These are phyloP conservation scores for Phaseolus lunatus DNA, from an alignment of 306 rosid genomes.

Conservation along the genomic window DNA sequence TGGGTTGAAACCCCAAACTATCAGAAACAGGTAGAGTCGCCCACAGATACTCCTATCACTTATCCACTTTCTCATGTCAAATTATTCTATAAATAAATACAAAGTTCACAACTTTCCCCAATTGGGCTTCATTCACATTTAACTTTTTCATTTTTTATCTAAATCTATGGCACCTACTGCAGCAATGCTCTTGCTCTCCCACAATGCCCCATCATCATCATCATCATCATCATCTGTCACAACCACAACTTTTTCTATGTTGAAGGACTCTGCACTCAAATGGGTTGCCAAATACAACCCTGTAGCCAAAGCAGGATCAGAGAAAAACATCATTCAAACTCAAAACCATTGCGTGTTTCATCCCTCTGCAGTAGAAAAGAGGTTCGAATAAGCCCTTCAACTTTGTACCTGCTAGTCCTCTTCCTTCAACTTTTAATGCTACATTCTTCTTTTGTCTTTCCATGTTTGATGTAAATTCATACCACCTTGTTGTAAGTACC, in stretches of 20 bases:
- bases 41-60: slow-evolving; percentile 31
- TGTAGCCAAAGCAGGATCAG: slow-evolving; percentile 5
- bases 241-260: slow-evolving; percentile 31
- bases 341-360: background rate
- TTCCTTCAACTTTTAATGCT: background rate
- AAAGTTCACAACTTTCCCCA: background rate
- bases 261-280: slow-evolving; percentile 36
- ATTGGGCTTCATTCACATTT: background rate
- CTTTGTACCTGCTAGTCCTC: slow-evolving; percentile 44
- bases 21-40: slow-evolving; percentile 13
- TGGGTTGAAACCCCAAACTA: slow-evolving; percentile 40
- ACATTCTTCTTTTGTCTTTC: background rate
- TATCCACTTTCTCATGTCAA: background rate
- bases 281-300: slow-evolving; percentile 26
- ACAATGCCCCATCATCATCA: slow-evolving; percentile 6
- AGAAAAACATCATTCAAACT: background rate
- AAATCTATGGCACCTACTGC: slow-evolving; percentile 54
- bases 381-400: slow-evolving; percentile 43
- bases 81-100: background rate
- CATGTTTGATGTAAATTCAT: background rate
- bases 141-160: background rate
- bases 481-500: background rate
- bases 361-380: slow-evolving; percentile 13
- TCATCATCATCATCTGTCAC: slow-evolving; percentile 9
- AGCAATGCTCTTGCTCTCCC: slow-evolving; percentile 50